Evolutionary conservation across 106 monocot genomes (phyloP).

Genomic region (Dactylorhiza incarnata): DNA sequence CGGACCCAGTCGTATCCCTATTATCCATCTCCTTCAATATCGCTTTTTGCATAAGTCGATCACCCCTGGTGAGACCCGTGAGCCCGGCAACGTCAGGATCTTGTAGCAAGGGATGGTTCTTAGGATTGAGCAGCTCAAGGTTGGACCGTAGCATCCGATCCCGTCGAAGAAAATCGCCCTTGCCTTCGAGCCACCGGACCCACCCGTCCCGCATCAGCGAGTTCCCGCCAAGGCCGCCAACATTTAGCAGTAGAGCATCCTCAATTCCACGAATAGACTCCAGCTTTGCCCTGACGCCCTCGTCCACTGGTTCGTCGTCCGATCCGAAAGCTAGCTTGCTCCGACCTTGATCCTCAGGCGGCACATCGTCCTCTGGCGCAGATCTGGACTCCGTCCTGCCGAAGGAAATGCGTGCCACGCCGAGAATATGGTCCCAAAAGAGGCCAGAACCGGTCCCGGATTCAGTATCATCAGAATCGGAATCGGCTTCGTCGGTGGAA

Average conservation of each 20-base stretch:
- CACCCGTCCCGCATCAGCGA: slow-evolving; percentile 59
- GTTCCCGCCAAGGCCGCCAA: slow-evolving; percentile 5
- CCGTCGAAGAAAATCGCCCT: slow-evolving; percentile 66
- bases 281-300: slow-evolving; percentile 44
- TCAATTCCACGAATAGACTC: slow-evolving; percentile 58
- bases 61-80: slow-evolving; percentile 44
- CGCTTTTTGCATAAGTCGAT: slow-evolving; percentile 49
- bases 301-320: slow-evolving; percentile 78
- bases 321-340: slow-evolving; percentile 48
- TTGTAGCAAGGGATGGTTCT: slow-evolving; percentile 81
- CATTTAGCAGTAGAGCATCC: slow-evolving; percentile 63
- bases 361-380: background rate
- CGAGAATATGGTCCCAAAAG: slow-evolving; percentile 73
- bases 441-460: slow-evolving; percentile 10
- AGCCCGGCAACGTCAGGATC: slow-evolving; percentile 65
- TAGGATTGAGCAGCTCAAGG: slow-evolving; percentile 60
- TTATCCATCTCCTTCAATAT: slow-evolving; percentile 66
- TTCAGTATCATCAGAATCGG: slow-evolving; percentile 13
- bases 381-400: slow-evolving; percentile 16
- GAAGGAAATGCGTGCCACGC: slow-evolving; percentile 59
- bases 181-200: slow-evolving; percentile 81
- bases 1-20: background rate
- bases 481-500: slow-evolving; percentile 8
- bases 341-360: slow-evolving; percentile 10
- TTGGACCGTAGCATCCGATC: slow-evolving; percentile 73